Evolutionary conservation across 768 basidiomycete genomes (phyloP).

Genomic region (Collybia nuda): DNA sequence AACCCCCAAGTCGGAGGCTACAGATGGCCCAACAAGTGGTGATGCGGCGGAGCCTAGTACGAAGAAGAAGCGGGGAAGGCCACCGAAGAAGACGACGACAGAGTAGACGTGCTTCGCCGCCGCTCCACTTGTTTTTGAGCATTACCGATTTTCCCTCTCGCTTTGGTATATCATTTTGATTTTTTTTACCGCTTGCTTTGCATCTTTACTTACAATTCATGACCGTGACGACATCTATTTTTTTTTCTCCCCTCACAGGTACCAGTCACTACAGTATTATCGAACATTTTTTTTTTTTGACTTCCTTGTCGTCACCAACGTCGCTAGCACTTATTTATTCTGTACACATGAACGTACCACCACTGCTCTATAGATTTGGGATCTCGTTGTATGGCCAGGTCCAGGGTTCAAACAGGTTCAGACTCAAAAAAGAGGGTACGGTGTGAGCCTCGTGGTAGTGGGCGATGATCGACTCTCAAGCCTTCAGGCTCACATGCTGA

Average conservation of each 20-base stretch:
- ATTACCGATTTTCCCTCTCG: slow-evolving; percentile 18
- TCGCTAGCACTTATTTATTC: slow-evolving; percentile 29
- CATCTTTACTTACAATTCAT: slow-evolving; percentile 27
- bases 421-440: slow-evolving; percentile 1
- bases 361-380: slow-evolving; percentile 19
- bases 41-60: slow-evolving; percentile 46
- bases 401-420: neutral
- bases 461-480: slow-evolving; percentile 11
- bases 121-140: slow-evolving; percentile 14
- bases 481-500: slow-evolving; percentile 1
- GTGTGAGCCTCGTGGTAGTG: slow-evolving; percentile 21
- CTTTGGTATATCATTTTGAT: slow-evolving; percentile 22
- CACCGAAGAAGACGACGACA: slow-evolving; percentile 51
- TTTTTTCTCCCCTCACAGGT: slow-evolving; percentile 19
- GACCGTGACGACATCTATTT: slow-evolving; percentile 32
- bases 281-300: slow-evolving; percentile 20
- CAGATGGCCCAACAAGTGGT: slow-evolving; percentile 35
- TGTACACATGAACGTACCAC: slow-evolving; percentile 31
- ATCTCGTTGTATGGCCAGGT: slow-evolving; percentile 24
- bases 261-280: slow-evolving; percentile 21
- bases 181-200: slow-evolving; percentile 11
- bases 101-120: slow-evolving; percentile 17
- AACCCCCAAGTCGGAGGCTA: slow-evolving; percentile 47
- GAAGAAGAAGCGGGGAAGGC: slow-evolving; percentile 76
- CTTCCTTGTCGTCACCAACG: slow-evolving; percentile 26